phyloP scores from a whole-genome alignment of 176 grass and related monocot genomes.

The Metroxylon sagu region DNA sequence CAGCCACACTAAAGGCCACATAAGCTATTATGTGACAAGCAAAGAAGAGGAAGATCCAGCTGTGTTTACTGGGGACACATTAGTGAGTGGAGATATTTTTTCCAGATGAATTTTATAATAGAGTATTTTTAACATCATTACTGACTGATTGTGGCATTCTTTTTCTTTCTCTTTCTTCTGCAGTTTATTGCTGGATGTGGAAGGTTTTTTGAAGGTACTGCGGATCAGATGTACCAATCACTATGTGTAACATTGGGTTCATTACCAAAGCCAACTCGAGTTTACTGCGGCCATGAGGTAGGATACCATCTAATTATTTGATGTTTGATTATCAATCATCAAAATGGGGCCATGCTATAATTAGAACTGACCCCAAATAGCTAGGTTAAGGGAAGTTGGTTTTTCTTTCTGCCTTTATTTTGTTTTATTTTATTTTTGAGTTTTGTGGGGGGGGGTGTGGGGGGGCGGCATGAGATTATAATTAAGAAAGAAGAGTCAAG shows the following conservation, averaged over 20 bases:
- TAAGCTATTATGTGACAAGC: slow-evolving; percentile 77
- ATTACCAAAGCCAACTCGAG: slow-evolving; percentile 72
- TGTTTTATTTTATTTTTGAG: too few relatives aligned
- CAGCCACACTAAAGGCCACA: slow-evolving; percentile 91
- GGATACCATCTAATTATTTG: slow-evolving; percentile 1
- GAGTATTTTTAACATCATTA: not conserved
- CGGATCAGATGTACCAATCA: slow-evolving; percentile 96
- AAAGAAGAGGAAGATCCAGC: slow-evolving; percentile 57
- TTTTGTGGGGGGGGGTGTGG: too few relatives aligned
- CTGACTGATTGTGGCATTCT: slow-evolving; percentile 10
- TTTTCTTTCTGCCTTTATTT: too few relatives aligned
- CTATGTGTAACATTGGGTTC: slow-evolving; percentile 79
- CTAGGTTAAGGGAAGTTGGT: too few relatives aligned
- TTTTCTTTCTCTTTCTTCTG: not conserved
- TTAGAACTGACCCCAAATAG: too few relatives aligned
- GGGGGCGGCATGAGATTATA: too few relatives aligned
- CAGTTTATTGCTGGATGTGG: slow-evolving; percentile 96
- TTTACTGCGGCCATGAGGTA: slow-evolving; percentile 98
- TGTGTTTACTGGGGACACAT: slow-evolving; percentile 92
- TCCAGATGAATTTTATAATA: not conserved
- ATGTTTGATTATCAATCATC: too few relatives aligned
- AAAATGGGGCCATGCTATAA: too few relatives aligned
- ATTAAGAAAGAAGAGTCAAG: too few relatives aligned
- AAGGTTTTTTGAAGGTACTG: slow-evolving; percentile 91
- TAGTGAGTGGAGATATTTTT: slow-evolving; percentile 46